Conservation (phyloP, 2,329 filamentous ascomycete species). For the Arachnopeziza araneosa region DNA sequence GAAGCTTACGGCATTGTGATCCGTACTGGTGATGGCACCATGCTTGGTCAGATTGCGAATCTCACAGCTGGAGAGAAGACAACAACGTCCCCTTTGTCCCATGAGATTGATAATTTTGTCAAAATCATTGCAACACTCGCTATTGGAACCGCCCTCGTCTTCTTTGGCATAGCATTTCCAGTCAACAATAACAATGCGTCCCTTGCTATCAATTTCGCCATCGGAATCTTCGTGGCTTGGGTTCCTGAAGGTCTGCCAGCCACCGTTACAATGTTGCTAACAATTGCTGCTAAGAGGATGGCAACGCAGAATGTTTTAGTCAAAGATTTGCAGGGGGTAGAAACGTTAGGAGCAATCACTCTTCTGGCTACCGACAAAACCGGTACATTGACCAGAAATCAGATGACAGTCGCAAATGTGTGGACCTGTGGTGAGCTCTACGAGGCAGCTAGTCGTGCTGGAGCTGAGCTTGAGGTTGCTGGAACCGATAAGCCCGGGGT, state of each 20-base stretch:
- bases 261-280: constrained; percentile 66
- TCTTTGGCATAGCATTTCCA: constrained; percentile 39
- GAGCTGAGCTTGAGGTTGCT: constrained; percentile 1
- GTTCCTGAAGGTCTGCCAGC: constrained; percentile 63
- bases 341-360: constrained; percentile 62
- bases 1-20: constrained; percentile 66
- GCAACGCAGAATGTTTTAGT: constrained; percentile 59
- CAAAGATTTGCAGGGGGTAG: constrained; percentile 58
- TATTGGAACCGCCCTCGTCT: constrained; percentile 34
- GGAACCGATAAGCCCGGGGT: constrained; percentile 9
- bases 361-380: constrained; percentile 69
- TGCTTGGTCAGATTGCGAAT: constrained; percentile 70
- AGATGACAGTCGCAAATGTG: constrained; percentile 15
- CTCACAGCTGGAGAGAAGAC: constrained; percentile 51
- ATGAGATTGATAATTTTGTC: constrained; percentile 41
- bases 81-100: constrained; percentile 39
- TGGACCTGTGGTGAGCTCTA: constrained; percentile 17
- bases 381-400: constrained; percentile 51
- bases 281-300: constrained; percentile 60
- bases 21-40: constrained; percentile 64
- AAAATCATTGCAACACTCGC: constrained; percentile 34
- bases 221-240: constrained; percentile 52
- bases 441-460: constrained; percentile 7
- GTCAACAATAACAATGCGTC: constrained; percentile 40
- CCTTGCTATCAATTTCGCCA: constrained; percentile 35